Conservation (phyloP, 2,329 filamentous ascomycete species). For the Clathrospora elynae region DNA sequence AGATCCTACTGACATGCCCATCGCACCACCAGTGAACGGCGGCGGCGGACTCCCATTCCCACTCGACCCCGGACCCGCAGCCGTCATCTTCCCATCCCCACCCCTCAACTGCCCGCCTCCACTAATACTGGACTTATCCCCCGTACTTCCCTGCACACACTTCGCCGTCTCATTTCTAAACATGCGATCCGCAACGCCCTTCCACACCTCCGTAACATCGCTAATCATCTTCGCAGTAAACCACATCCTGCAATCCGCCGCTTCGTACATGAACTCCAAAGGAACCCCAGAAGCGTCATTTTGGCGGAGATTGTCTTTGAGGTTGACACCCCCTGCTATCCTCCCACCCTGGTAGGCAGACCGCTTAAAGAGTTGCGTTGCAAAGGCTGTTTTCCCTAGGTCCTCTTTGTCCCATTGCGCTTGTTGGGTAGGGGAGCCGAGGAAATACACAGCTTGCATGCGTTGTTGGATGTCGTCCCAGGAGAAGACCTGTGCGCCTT, state of each 20-base stretch:
- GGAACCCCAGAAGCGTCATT: slow-evolving; percentile 47
- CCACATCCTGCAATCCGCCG: slow-evolving; percentile 50
- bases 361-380: slow-evolving; percentile 42
- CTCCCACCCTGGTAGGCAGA: slow-evolving; percentile 31
- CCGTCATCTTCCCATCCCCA: slow-evolving; percentile 26
- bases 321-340: slow-evolving; percentile 42
- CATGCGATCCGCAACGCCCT: slow-evolving; percentile 44
- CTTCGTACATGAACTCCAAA: slow-evolving; percentile 51
- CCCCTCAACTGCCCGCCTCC: slow-evolving; percentile 40
- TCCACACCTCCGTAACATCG: slow-evolving; percentile 48
- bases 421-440: slow-evolving; percentile 39
- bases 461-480: slow-evolving; percentile 43
- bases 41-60: slow-evolving; percentile 2
- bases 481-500: slow-evolving; percentile 49
- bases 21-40: slow-evolving; percentile 8
- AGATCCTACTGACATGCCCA: neutral
- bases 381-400: slow-evolving; percentile 41
- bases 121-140: slow-evolving; percentile 35
- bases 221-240: slow-evolving; percentile 46
- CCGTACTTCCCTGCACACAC: slow-evolving; percentile 41
- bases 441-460: slow-evolving; percentile 39
- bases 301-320: slow-evolving; percentile 47
- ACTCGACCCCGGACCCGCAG: slow-evolving; percentile 1
- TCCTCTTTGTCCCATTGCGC: slow-evolving; percentile 35
- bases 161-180: slow-evolving; percentile 32